These are phyloP conservation scores for Atractiella rhizophila DNA, from an alignment of 768 basidiomycete genomes.

Conservation along the genomic window DNA sequence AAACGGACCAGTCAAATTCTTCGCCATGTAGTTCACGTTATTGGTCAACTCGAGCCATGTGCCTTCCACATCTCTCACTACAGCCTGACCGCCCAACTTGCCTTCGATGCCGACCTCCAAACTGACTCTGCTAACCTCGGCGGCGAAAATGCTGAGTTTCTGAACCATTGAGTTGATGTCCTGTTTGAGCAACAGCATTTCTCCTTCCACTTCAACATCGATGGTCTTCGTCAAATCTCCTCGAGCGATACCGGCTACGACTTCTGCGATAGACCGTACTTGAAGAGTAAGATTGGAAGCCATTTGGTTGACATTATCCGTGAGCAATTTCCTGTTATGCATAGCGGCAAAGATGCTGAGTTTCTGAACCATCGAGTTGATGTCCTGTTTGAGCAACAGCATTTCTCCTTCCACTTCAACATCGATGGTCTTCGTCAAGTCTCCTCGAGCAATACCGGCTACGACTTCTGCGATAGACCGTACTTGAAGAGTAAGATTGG, in stretches of 20 bases:
- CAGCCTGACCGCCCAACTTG: constrained; percentile 33
- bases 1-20: too few relatives aligned
- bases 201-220: constrained; percentile 57
- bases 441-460: constrained; percentile 39
- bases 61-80: constrained; percentile 23
- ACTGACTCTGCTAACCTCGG: constrained; percentile 44
- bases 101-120: constrained; percentile 27
- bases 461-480: constrained; percentile 1
- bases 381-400: constrained; percentile 31
- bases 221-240: constrained; percentile 81
- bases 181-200: constrained; percentile 35
- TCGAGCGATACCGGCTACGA: constrained; percentile 66
- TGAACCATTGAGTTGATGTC: constrained; percentile 72
- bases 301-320: constrained; percentile 30
- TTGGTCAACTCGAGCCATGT: constrained; percentile 34
- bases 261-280: constrained; percentile 27
- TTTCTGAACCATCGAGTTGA: constrained; percentile 57
- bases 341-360: constrained; percentile 35
- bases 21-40: constrained; percentile 36
- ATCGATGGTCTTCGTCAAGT: constrained; percentile 76
- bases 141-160: constrained; percentile 61
- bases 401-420: constrained; percentile 71
- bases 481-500: constrained; percentile 23
- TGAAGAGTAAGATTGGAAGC: constrained; percentile 22
- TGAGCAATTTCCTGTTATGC: constrained; percentile 8